Evolutionary conservation across 192 early-diverging fungal species (phyloP), one percentile per base, ranked within the genome.

Genomic region (Kickxella alabastrina): DNA sequence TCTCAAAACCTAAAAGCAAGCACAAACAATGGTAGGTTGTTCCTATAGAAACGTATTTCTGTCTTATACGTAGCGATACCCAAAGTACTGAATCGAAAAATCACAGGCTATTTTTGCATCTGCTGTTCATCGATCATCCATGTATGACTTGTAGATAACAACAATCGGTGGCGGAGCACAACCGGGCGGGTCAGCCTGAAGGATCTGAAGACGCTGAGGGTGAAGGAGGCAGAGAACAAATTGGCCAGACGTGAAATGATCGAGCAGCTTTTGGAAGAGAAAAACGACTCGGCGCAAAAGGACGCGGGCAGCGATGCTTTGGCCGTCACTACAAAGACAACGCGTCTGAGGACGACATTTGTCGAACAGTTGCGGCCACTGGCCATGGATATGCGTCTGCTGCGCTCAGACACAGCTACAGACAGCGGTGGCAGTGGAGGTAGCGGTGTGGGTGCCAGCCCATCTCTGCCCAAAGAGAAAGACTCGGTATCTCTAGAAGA

Each of bases 341-440:
- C 47, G 17, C 45, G 25, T 28, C 24, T 74, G 22, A 36, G 42
- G 12, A 23, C 58, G 10, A 59, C 53, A n/a, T 74, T 66, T 66
- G 17, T 54, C 4, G 49, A 62, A 10, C 70, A 74, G 37, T 52
- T 74, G 36, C 46, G 49, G 15, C 63, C 70, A 25, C 48, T 62
- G 28, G 36, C 42, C 10, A 15, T 58, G 31, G 19, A 43, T 10
- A 29, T 56, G 17, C 25, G 46, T 6, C 49, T 37, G 23, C n/a
- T n/a, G n/a, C n/a, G n/a, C n/a, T 19, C 31, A 7, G 29, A 29
- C 14, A 34, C 57, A n/a, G 15, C 36, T n/a, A 15, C 43, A 25
- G 28, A 18, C 1, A 17, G 43, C 10, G 49, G 43, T 10, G 18
- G 24, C 4, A 48, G 46, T 10, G 50, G 49, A 15, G 49, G 57